Evolutionary conservation across 768 basidiomycete species (phyloP).

Genomic region (Termitomyces eurrhizus): DNA sequence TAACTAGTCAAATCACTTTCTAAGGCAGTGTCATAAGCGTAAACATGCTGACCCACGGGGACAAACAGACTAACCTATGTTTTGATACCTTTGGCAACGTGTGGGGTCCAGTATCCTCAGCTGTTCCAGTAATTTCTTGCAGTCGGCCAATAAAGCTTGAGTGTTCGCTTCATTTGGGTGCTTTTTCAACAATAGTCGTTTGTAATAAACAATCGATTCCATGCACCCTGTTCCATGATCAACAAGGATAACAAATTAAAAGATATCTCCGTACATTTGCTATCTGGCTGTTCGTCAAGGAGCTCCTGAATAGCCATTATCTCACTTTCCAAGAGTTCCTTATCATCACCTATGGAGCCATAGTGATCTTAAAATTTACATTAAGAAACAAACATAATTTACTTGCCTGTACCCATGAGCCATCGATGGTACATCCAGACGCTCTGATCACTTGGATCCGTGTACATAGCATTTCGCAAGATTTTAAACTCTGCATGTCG

Average conservation of each 20-base stretch:
- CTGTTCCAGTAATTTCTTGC: slow-evolving; percentile 40
- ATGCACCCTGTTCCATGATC: slow-evolving; percentile 71
- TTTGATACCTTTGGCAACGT: slow-evolving; percentile 64
- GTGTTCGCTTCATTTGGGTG: slow-evolving; percentile 23
- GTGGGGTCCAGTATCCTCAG: slow-evolving; percentile 50
- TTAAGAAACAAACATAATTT: not conserved
- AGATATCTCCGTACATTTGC: slow-evolving; percentile 64
- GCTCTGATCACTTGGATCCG: slow-evolving; percentile 93
- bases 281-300: slow-evolving; percentile 84
- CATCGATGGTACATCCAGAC: slow-evolving; percentile 99
- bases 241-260: not conserved
- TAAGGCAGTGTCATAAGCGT: not conserved
- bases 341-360: slow-evolving; percentile 49
- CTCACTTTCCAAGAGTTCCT: slow-evolving; percentile 62
- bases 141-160: slow-evolving; percentile 20
- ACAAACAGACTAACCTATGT: slow-evolving; percentile 43
- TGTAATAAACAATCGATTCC: slow-evolving; percentile 87
- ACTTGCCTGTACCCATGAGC: slow-evolving; percentile 78
- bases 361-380: not conserved
- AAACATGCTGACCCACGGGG: not conserved
- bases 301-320: slow-evolving; percentile 79
- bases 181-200: slow-evolving; percentile 57
- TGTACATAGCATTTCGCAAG: slow-evolving; percentile 91
- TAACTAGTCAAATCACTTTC: not conserved
- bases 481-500: slow-evolving; percentile 77